phyloP scores from a whole-genome alignment of 192 early-diverging fungal species.

The Dimargaris xerosporica region DNA sequence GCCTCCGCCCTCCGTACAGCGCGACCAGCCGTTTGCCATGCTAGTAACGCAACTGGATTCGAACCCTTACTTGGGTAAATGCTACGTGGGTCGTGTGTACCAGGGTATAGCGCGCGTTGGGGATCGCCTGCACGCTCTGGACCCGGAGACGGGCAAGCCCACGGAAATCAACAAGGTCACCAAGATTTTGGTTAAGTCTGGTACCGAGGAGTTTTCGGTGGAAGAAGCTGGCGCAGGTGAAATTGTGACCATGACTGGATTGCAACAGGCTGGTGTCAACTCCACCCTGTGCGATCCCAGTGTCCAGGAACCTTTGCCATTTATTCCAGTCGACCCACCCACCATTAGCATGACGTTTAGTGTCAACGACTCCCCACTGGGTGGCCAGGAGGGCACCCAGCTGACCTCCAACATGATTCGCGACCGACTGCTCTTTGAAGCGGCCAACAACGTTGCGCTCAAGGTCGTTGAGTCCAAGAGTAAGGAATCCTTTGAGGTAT shows the following conservation, averaged over 20 bases:
- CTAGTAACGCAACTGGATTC: constrained; percentile 76
- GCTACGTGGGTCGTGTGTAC: constrained; percentile 58
- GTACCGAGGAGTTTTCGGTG: constrained; percentile 54
- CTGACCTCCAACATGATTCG: constrained; percentile 69
- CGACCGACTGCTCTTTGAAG: constrained; percentile 56
- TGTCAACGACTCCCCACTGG: constrained; percentile 77
- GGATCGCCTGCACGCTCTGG: constrained; percentile 57
- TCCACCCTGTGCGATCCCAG: constrained; percentile 54
- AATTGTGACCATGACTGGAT: constrained; percentile 61
- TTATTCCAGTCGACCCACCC: constrained; percentile 65
- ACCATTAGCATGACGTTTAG: constrained; percentile 75
- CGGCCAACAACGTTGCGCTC: constrained; percentile 69
- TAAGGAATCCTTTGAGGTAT: constrained; percentile 65
- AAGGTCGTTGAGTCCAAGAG: constrained; percentile 48
- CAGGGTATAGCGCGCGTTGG: constrained; percentile 53
- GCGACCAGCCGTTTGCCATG: constrained; percentile 54
- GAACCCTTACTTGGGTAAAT: constrained; percentile 72
- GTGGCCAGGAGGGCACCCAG: constrained; percentile 55
- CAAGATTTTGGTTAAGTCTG: constrained; percentile 58
- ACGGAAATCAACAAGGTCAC: constrained; percentile 53
- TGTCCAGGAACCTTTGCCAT: constrained; percentile 46
- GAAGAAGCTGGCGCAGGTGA: constrained; percentile 68
- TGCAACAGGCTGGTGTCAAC: constrained; percentile 62
- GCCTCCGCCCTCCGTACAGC: constrained; percentile 47
- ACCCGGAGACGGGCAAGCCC: constrained; percentile 43